These are phyloP conservation scores for Erodium chrysanthum DNA, from an alignment of 441 rosid genomes.

Conservation along the genomic window DNA sequence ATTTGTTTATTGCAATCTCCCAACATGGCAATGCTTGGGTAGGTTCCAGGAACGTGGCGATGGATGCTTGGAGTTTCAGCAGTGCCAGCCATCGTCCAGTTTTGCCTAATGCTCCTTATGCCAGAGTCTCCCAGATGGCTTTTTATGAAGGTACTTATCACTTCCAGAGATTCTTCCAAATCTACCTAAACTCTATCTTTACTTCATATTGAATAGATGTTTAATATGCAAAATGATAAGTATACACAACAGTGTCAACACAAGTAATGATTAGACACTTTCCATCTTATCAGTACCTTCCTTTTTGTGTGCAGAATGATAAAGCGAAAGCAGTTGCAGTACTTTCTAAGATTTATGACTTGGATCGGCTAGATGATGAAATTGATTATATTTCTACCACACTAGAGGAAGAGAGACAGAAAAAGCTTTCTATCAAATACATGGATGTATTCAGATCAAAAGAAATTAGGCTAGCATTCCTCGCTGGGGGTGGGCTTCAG, in stretches of 20 bases:
- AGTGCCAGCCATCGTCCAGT: constrained; percentile 17
- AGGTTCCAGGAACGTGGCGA: constrained; percentile 17
- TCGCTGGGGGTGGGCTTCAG: constrained; percentile 97
- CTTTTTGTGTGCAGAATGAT: constrained; percentile 33
- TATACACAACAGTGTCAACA: too few species aligned
- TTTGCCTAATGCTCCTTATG: constrained; percentile 14
- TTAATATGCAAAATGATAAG: too few species aligned
- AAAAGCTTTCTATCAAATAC: constrained; percentile 36
- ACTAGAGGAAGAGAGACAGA: constrained; percentile 51
- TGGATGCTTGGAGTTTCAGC: constrained; percentile 19
- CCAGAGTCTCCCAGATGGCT: constrained; percentile 20
- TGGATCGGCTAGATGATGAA: constrained; percentile 76
- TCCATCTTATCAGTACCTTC: neutral
- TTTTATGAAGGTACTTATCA: constrained; percentile 32
- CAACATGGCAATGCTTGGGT: neutral
- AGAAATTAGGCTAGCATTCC: constrained; percentile 77
- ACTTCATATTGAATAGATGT: too few species aligned
- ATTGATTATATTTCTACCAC: constrained; percentile 52
- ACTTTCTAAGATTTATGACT: constrained; percentile 55
- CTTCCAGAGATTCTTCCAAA: neutral
- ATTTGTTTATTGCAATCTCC: neutral
- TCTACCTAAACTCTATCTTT: too few species aligned
- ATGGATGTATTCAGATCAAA: constrained; percentile 61
- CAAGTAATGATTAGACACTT: neutral
- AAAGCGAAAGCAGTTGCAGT: constrained; percentile 45